Evolutionary conservation across 768 basidiomycete genomes (phyloP).

Genomic region (Naematelia encephala): DNA sequence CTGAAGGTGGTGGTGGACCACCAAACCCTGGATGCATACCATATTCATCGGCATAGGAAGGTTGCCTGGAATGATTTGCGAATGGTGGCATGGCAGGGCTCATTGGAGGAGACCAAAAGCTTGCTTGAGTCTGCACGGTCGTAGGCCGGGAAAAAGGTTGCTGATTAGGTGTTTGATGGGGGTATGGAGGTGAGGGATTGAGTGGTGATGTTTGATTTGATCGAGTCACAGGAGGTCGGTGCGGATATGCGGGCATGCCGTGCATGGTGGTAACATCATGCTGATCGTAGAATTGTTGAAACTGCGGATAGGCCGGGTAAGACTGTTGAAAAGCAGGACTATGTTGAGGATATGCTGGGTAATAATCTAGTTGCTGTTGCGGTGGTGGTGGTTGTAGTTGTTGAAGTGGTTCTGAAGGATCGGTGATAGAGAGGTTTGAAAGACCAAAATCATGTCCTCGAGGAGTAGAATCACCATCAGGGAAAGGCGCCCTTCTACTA

Average conservation of each 20-base stretch:
- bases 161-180: slow-evolving; percentile 2
- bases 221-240: slow-evolving; percentile 1
- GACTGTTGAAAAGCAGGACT: background rate
- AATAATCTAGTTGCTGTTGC: background rate
- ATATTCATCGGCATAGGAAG: slow-evolving; percentile 14
- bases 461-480: background rate
- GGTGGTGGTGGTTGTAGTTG: background rate
- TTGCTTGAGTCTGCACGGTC: background rate
- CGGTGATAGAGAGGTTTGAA: background rate
- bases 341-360: background rate
- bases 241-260: background rate
- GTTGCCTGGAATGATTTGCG: slow-evolving; percentile 6
- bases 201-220: slow-evolving; percentile 3
- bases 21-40: slow-evolving; percentile 2
- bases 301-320: background rate
- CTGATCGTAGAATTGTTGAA: background rate
- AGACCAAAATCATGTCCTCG: background rate
- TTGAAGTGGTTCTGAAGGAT: background rate
- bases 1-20: slow-evolving; percentile 6
- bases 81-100: slow-evolving; percentile 5
- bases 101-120: slow-evolving; percentile 14
- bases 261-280: background rate
- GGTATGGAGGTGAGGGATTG: slow-evolving; percentile 3
- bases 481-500: background rate
- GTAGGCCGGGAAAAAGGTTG: slow-evolving; percentile 1